Conservation (phyloP, 2,329 filamentous ascomycete species). For the Seiridium unicorne region DNA sequence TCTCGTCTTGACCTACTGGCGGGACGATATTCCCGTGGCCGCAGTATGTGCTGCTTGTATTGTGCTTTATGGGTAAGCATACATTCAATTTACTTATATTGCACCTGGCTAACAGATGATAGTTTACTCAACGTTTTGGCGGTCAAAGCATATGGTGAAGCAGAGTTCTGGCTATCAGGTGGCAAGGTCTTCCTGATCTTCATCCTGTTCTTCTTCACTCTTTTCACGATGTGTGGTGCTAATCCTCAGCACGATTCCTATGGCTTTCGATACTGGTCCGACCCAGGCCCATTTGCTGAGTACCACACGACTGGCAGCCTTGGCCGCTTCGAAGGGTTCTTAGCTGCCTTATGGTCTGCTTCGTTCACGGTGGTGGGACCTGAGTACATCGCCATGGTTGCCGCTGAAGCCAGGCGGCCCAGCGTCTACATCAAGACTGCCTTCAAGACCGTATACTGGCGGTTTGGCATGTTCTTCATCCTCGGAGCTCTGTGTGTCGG, state of each 20-base stretch:
- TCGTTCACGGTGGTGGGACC: conserved; percentile 58
- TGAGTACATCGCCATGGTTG: conserved; percentile 51
- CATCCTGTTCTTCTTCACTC: conserved; percentile 34
- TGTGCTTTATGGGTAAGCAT: conserved; percentile 29
- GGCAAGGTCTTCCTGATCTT: conserved; percentile 35
- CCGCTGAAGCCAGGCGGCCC: conserved; percentile 52
- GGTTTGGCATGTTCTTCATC: conserved; percentile 63
- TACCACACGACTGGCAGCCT: conserved; percentile 46
- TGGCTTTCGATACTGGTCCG: conserved; percentile 37
- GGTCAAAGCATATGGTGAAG: conserved; percentile 40
- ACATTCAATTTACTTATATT: too few relatives aligned
- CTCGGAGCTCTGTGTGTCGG: conserved; percentile 61
- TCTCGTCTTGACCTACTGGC: conserved; percentile 41
- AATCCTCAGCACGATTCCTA: conserved; percentile 37
- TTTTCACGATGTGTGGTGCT: conserved; percentile 41
- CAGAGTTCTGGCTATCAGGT: conserved; percentile 44
- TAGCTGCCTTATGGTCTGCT: conserved; percentile 53
- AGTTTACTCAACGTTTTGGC: conserved; percentile 37
- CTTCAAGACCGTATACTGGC: conserved; percentile 62
- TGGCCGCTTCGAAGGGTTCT: conserved; percentile 60
- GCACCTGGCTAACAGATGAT: not conserved
- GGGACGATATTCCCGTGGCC: conserved; percentile 37
- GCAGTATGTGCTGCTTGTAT: conserved; percentile 38
- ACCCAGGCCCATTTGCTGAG: conserved; percentile 54
- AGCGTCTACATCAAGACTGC: conserved; percentile 55